Base-by-base conservation (phyloP, 2,329 filamentous ascomycete species). In the Monosporascus sp. region DNA sequence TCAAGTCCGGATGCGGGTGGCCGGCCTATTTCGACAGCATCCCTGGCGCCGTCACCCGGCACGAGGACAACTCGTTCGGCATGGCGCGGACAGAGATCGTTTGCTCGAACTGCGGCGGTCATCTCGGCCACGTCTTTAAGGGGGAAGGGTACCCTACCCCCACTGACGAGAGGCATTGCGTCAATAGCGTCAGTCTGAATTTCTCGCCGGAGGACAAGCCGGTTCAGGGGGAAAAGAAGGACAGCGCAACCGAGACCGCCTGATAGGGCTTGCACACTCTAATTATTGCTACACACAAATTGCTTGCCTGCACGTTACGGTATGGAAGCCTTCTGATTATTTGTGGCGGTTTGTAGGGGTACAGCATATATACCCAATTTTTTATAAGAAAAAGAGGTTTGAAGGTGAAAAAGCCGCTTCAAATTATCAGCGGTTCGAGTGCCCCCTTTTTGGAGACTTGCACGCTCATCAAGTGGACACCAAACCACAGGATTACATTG, bases 11-110 rank as follows among this genome's bases (percentile, higher is more conserved):
- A 42, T 99, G 94, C 72, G 94, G 94, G 56, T 99, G 94, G 94
- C 94, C 94, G 0, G 94, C 94, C 14, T 99, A 97, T 74, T 99
- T 93, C 69, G 94, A 99, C 72, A 93, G 88, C 60, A 83, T 99
- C 49, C 93, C 94, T 0, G 92, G 91, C 2, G 93, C 93, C 1
- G 90, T 99, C 14, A 89, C 83, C 37, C 80, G 93, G 57, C 87
- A 93, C 65, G 83, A 84, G 58, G 94, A 99, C 70, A 75, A 73
- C 47, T 77, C 84, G 0, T 80, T 91, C 49, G 93, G 93, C 47
- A 96, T 96, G 89, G 69, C 78, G 66, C 79, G 94, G 60, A 97
- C 85, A 15, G 94, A 99, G 77, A 99, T 99, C 65, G 86, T 95
- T 8, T 99, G 94, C 73, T 82, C 84, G 58, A 96, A 96, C 70